Evolutionary conservation across 2,329 filamentous ascomycete genomes (phyloP), one percentile per base, ranked within the genome.

Genomic region (Immersiporthe knoxdaviesiana): DNA sequence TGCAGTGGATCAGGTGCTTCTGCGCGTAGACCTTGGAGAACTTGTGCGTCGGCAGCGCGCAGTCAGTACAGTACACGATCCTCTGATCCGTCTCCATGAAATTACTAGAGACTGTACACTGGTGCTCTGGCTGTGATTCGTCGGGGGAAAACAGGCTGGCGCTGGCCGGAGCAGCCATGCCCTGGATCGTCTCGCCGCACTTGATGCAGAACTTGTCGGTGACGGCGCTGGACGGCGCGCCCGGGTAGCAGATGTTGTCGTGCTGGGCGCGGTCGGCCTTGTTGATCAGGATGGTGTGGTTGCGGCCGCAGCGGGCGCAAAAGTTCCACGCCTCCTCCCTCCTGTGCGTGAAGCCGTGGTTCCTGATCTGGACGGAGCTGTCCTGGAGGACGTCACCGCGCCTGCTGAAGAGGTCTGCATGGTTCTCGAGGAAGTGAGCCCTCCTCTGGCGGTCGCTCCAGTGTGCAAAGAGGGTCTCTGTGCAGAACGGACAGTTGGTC

Each of bases 401-500:
- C 16, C 54, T 27, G 50, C 64, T 62, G 39, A 75, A 64, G 39
- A 71, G 27, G 44, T 74, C 68, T 8, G 52, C 52, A 65, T 82
- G 81, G 21, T 77, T 73, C 8, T 66, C 52, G 10, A 73, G 69
- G 24, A 80, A 73, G 66, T 83, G 81, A 12, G 64, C 59, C 6
- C 68, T 63, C 27, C 71, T 74, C 68, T 78, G 73, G 18, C 74
- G 66, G 0, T 63, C 41, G 12, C 71, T 64, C 78, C 77, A 81
- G 68, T 77, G 74, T 56, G 71, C 61, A 60, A 74, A 80, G 21
- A 81, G 65, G 1, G 67, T 70, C 7, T 77, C 74, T 14, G 77
- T 71, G 63, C 81, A 83, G 73, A 80, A 81, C 27, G 74, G 75
- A 66, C 81, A 83, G 56, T 76, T 76, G 10, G 74, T 70, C 1